Base-by-base conservation (phyloP, 2,329 filamentous ascomycete genomes). In the Ophiostoma tasmaniense region DNA sequence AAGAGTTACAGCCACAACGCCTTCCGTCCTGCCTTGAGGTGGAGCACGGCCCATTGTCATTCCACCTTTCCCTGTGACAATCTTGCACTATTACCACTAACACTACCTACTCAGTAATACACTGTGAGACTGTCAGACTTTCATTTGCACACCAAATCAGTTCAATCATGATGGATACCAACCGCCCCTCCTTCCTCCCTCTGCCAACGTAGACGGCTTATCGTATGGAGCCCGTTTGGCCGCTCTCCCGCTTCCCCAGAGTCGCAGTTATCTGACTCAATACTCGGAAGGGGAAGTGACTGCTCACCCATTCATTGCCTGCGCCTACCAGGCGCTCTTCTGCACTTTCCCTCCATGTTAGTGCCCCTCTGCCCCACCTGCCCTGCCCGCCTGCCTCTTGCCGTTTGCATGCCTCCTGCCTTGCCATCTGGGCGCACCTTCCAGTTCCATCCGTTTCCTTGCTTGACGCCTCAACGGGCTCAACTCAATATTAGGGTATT, bases 371-470 rank as follows among this genome's bases (percentile, higher is more conserved):
- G 35, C 64, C 64, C 67, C 67, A 68, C 64, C 64, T 39, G 37
- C 37, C 37, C 37, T n/a, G 33, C 33, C 33, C 33, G 33, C 33
- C 33, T 33, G 37, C 37, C 10, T 68, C 59, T 61, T 62, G 55
- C 67, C 50, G 67, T 45, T 55, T 35, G 61, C 33, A 17, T 65
- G 30, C 35, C 30, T 61, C 64, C 17, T 50, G 67, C 61, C 61
- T 68, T 66, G 67, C 62, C 67, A 45, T 68, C 45, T 65, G 45
- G 45, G 67, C 33, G 6, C 30, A 45, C 64, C 35, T 50, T 66
- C 5, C 20, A 45, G 17, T n/a, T 8, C 42, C 42, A 45, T 45
- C 42, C 42, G 42, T 17, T 45, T 45, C 42, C 42, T 45, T 45
- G 42, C 42, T 45, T 45, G 42, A 20, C 20, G 42, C 42, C 20